Evolutionary conservation across 1,139 yeast genomes (phyloP).

Genomic region (Arxiozyma heterogenica): DNA sequence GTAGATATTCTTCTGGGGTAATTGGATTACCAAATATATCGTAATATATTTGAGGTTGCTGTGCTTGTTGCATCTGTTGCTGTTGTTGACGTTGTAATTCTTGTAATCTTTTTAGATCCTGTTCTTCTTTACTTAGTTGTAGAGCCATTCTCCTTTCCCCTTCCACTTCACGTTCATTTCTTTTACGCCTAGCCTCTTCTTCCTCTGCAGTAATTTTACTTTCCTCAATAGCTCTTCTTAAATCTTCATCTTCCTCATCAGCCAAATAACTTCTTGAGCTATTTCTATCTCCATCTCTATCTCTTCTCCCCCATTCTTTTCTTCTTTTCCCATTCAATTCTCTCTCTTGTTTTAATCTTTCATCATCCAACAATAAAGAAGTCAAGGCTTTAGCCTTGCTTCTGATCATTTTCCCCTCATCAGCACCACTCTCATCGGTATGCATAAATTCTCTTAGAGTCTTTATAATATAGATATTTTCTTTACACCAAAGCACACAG

Average conservation of each 20-base stretch:
- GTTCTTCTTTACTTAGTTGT: conserved; percentile 80
- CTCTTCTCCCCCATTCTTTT: conserved; percentile 20
- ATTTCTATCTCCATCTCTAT: conserved; percentile 31
- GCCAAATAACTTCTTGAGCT: conserved; percentile 25
- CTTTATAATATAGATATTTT: conserved; percentile 79
- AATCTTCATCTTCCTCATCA: conserved; percentile 55
- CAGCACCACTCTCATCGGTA: conserved; percentile 68
- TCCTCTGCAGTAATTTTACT: conserved; percentile 79
- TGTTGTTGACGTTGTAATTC: conserved; percentile 37
- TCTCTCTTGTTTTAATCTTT: conserved; percentile 70
- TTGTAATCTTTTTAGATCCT: conserved; percentile 56
- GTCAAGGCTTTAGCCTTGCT: conserved; percentile 91
- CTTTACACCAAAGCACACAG: conserved; percentile 90
- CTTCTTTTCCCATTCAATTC: conserved; percentile 34
- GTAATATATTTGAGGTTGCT: conserved; percentile 34
- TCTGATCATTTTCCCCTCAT: conserved; percentile 84
- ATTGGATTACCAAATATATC: conserved; percentile 81
- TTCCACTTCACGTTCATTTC: conserved; percentile 27
- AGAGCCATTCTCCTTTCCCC: conserved; percentile 76
- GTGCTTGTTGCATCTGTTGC: conserved; percentile 32
- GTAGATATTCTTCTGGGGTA: conserved; percentile 35
- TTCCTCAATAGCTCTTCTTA: conserved; percentile 75
- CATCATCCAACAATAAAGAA: conserved; percentile 69
- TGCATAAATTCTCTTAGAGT: conserved; percentile 87
- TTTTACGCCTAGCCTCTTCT: conserved; percentile 54